Conservation (phyloP, 768 basidiomycete species). For the Lentinula sp. region DNA sequence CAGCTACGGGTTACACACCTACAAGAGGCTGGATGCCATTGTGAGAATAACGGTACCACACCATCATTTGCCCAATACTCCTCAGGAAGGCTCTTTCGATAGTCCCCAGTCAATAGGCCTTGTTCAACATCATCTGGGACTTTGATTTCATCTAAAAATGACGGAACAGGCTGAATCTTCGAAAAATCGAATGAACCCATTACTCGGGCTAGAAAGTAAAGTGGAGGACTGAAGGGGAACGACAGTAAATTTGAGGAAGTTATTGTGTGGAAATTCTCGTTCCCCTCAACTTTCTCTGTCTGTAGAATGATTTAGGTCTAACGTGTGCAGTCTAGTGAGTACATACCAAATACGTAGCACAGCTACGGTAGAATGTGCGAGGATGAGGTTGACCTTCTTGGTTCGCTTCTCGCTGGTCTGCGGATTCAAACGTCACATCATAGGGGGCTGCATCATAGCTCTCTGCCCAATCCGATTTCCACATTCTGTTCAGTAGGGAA, state of each 20-base stretch:
- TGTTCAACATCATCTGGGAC: background rate
- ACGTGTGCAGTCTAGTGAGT: background rate
- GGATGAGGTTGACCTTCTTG: constrained; percentile 29
- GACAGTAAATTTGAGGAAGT: constrained; percentile 3
- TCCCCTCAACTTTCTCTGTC: constrained; percentile 6
- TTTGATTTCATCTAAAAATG: constrained; percentile 16
- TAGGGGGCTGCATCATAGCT: constrained; percentile 39
- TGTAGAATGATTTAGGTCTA: background rate
- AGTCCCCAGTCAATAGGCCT: background rate
- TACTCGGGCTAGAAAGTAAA: constrained; percentile 20
- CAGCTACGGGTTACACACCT: constrained; percentile 17
- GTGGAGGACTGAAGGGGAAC: constrained; percentile 9
- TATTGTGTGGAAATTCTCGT: background rate
- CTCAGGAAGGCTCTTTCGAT: constrained; percentile 15
- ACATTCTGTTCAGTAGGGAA: constrained; percentile 29
- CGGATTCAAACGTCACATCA: constrained; percentile 41
- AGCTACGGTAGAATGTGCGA: constrained; percentile 37
- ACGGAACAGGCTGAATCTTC: constrained; percentile 25
- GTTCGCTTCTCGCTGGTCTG: constrained; percentile 31
- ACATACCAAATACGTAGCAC: constrained; percentile 30
- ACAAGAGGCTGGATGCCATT: constrained; percentile 45
- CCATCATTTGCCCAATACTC: constrained; percentile 40
- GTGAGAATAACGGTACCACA: constrained; percentile 43
- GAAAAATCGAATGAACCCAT: constrained; percentile 34
- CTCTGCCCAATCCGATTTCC: constrained; percentile 44